Evolutionary conservation across 768 basidiomycete species (phyloP).

Genomic region (Boletus coccyginus): DNA sequence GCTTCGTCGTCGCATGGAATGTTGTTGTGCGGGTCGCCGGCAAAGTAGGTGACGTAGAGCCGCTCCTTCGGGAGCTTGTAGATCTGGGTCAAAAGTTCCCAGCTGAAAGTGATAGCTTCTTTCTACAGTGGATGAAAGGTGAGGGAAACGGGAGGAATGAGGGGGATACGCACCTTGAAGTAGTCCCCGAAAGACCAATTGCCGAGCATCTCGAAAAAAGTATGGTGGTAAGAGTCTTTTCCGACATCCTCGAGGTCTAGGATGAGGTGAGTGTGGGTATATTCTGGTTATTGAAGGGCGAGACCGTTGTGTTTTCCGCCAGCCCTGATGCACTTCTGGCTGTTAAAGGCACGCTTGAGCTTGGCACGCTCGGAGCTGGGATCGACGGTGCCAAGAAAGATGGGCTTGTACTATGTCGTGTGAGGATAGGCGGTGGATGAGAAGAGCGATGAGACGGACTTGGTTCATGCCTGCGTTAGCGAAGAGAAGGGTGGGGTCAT

Average conservation of each 20-base stretch:
- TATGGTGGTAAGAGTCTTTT: conserved; percentile 97
- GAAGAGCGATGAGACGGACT: conserved; percentile 37
- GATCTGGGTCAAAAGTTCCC: conserved; percentile 89
- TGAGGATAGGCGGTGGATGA: conserved; percentile 1
- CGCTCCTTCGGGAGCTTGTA: conserved; percentile 87
- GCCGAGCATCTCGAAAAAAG: conserved; percentile 99
- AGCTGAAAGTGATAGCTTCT: conserved; percentile 91
- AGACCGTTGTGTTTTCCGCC: conserved; percentile 98
- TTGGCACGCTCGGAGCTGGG: conserved; percentile 89
- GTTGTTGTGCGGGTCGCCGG: conserved; percentile 84
- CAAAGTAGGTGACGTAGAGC: conserved; percentile 97
- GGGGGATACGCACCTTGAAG: conserved; percentile 72
- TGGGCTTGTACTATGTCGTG: conserved; percentile 78
- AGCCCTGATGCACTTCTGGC: conserved; percentile 97
- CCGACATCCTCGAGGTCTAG: conserved; percentile 98
- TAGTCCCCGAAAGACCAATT: conserved; percentile 99
- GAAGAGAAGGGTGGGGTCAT: conserved; percentile 96
- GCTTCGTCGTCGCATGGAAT: conserved; percentile 89
- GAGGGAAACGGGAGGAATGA: not conserved
- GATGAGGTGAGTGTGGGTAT: conserved; percentile 1
- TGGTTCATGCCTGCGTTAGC: conserved; percentile 99
- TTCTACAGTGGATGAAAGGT: conserved; percentile 46
- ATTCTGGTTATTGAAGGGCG: conserved; percentile 7
- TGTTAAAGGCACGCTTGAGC: conserved; percentile 91
- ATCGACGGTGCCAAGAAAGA: conserved; percentile 98